Conservation (phyloP, 1,284 basidiomycete genomes). For the Ceratobasidium theobromae region DNA sequence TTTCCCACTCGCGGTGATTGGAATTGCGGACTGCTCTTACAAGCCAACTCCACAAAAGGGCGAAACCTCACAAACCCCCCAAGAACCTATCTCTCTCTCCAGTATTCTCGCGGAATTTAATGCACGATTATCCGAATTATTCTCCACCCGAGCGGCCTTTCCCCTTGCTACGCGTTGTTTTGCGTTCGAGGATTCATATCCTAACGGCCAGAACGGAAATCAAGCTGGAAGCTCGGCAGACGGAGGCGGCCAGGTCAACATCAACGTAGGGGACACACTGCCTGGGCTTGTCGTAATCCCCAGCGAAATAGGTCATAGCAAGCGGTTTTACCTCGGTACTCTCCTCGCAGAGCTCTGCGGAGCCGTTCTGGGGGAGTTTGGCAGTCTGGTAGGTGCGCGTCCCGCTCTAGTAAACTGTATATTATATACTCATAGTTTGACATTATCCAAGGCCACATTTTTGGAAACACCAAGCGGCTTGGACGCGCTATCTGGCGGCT, state of each 20-base stretch:
- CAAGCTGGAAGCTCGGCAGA: slow-evolving; percentile 39
- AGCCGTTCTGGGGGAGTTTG: slow-evolving; percentile 78
- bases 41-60: slow-evolving; percentile 38
- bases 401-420: background rate
- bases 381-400: slow-evolving; percentile 51
- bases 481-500: slow-evolving; percentile 21
- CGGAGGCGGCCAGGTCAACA: slow-evolving; percentile 56
- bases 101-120: slow-evolving; percentile 67
- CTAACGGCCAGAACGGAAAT: slow-evolving; percentile 1
- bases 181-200: slow-evolving; percentile 60
- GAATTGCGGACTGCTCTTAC: slow-evolving; percentile 64
- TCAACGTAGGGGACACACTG: slow-evolving; percentile 57
- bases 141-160: slow-evolving; percentile 66
- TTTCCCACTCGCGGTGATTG: slow-evolving; percentile 77
- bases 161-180: slow-evolving; percentile 76
- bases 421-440: background rate
- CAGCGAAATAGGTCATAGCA: slow-evolving; percentile 75
- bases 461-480: slow-evolving; percentile 29
- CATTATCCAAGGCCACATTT: slow-evolving; percentile 12
- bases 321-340: slow-evolving; percentile 74
- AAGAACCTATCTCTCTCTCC: slow-evolving; percentile 51
- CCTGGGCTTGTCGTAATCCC: slow-evolving; percentile 73
- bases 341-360: slow-evolving; percentile 84
- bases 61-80: background rate
- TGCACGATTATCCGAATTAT: slow-evolving; percentile 59